Evolutionary conservation across 345 rosid species (phyloP).

Genomic region (Populus davidiana): DNA sequence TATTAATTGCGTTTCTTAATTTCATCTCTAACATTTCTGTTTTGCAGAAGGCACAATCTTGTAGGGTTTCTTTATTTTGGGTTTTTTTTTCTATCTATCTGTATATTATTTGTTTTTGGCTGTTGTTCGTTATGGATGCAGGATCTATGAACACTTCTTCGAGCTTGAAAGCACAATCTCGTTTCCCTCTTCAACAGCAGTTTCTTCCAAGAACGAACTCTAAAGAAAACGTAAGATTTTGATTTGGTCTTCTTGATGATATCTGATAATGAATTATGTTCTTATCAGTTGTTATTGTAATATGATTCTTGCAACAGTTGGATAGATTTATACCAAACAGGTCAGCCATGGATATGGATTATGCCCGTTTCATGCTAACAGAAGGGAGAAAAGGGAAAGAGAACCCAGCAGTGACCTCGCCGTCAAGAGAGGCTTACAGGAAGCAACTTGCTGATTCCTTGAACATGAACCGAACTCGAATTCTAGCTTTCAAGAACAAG

Average conservation of each 20-base stretch:
- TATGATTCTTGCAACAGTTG: background rate
- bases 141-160: background rate
- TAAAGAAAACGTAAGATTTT: background rate
- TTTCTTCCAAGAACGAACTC: background rate
- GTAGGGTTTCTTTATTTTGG: background rate
- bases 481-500: constrained; percentile 64
- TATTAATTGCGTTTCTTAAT: background rate
- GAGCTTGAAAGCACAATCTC: background rate
- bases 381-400: background rate
- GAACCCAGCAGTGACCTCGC: background rate
- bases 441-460: constrained; percentile 41
- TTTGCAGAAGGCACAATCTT: background rate
- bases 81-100: background rate
- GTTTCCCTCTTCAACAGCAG: background rate
- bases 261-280: background rate
- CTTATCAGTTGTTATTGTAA: background rate
- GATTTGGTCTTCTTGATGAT: background rate
- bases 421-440: background rate
- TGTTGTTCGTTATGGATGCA: background rate
- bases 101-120: background rate
- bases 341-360: background rate
- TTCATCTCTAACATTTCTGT: background rate
- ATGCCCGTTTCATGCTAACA: background rate
- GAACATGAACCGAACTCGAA: constrained; percentile 52
- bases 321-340: background rate